Base-by-base conservation (phyloP, 2,329 filamentous ascomycete species). In the Calonectria henricotiae region DNA sequence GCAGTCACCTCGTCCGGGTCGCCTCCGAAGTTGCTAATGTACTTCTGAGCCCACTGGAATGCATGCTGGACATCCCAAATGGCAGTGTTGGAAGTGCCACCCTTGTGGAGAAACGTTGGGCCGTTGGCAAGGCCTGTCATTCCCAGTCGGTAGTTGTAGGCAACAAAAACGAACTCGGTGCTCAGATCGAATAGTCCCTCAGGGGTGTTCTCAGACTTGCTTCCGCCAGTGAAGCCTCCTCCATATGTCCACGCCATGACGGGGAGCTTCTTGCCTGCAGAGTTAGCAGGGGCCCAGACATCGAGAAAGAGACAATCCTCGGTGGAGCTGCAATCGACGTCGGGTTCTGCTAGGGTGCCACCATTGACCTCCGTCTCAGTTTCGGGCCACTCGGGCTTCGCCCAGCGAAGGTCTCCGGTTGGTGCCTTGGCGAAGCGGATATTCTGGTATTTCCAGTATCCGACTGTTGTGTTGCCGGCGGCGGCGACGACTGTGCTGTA, bases 401-500 rank as follows among this genome's bases (percentile, higher is more conserved):
- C 63, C 49, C 49, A 65, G 30, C 63, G 63, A 11, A 65, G 63
- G 2, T 65, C 63, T 30, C 63, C 49, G 5, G 63, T 65, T 5
- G 63, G 63, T 8, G 63, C 49, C 30, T 65, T 65, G 39, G 63
- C 49, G 41, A 65, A 65, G 49, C 63, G 63, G 25, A 65, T 65
- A 27, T 65, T 65, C 13, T 65, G 63, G 41, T 65, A 65, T n/a
- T 65, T 65, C 63, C 49, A 65, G 37, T 65, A 65, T 37, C 63
- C 63, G 23, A 37, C 63, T 2, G 63, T 65, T 15, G 63, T 46
- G 41, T 65, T 65, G 20, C 63, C 63, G 6, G 49, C 63, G 9
- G 25, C 63, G 17, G 63, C 63, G n/a, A 54, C 63, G 9, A 65
- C 20, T 8, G 39, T 43, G 63, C 63, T 58, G 39, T 65, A 65